Conservation (phyloP, 176 grass and related monocot genomes). For the Pharus latifolius region DNA sequence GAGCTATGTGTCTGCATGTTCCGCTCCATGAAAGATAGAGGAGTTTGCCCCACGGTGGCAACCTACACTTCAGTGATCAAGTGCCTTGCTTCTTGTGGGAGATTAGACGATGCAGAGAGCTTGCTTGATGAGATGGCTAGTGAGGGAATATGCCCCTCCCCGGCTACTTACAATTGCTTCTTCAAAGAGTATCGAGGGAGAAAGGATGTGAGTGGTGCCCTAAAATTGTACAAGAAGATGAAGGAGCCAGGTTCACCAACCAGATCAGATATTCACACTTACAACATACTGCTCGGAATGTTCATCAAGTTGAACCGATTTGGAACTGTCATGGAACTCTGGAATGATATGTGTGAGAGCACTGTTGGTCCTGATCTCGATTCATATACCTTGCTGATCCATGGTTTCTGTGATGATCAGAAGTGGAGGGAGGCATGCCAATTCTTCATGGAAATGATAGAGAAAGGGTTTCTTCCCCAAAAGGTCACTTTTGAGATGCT, state of each 20-base stretch:
- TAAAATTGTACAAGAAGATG: slow-evolving; percentile 75
- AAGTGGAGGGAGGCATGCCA: slow-evolving; percentile 91
- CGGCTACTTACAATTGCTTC: slow-evolving; percentile 83
- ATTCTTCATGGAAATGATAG: slow-evolving; percentile 99
- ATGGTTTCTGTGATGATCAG: slow-evolving; percentile 54
- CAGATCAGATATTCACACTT: slow-evolving; percentile 67
- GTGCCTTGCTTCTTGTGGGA: slow-evolving; percentile 82
- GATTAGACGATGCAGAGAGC: slow-evolving; percentile 55
- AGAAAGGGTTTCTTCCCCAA: slow-evolving; percentile 88
- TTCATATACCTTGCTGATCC: slow-evolving; percentile 84
- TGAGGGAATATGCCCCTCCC: slow-evolving; percentile 51
- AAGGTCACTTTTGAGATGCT: slow-evolving; percentile 82
- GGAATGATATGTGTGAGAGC: slow-evolving; percentile 64
- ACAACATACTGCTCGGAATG: slow-evolving; percentile 87
- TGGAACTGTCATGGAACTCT: slow-evolving; percentile 46
- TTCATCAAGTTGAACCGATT: slow-evolving; percentile 55
- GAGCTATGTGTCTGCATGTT: slow-evolving; percentile 77
- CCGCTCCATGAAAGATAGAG: slow-evolving; percentile 59
- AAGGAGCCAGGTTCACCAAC: slow-evolving; percentile 43
- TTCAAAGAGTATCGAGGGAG: slow-evolving; percentile 90
- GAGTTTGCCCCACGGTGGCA: slow-evolving; percentile 71
- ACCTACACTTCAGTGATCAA: slow-evolving; percentile 93
- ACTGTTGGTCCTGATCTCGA: slow-evolving; percentile 79
- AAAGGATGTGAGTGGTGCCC: slow-evolving; percentile 54
- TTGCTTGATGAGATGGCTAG: slow-evolving; percentile 77